Conservation (phyloP, 2,329 filamentous ascomycete genomes). For the Emmonsiellopsis sp. region DNA sequence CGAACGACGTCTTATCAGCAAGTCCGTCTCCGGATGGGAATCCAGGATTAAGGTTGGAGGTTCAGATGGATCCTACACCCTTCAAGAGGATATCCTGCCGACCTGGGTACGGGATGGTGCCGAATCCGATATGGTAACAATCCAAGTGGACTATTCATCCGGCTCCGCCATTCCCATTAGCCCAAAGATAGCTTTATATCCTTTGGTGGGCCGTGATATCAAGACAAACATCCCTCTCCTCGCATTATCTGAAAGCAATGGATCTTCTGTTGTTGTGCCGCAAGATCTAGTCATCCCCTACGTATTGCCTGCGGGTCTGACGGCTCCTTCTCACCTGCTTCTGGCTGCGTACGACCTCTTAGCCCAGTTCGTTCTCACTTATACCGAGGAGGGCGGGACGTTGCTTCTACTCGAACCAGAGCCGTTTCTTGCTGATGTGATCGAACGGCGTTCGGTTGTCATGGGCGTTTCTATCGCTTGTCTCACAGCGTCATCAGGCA, state of each 20-base stretch:
- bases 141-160: neutral
- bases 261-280: neutral
- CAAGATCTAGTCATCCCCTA: neutral
- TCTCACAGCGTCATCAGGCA: neutral
- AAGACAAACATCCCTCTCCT: neutral
- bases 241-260: neutral
- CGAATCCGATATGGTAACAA: neutral
- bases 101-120: neutral
- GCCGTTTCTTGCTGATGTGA: neutral
- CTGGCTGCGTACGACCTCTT: neutral
- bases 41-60: neutral
- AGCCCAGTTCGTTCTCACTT: neutral
- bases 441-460: neutral
- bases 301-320: no score
- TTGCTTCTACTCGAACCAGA: neutral
- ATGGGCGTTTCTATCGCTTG: neutral
- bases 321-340: neutral
- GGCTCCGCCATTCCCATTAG: neutral
- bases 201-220: neutral
- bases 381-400: neutral
- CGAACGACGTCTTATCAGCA: conserved; percentile 7
- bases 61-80: neutral
- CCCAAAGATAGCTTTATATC: neutral
- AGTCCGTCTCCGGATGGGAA: neutral
- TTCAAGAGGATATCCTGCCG: neutral